These are phyloP conservation scores for Pleomassaria siparia DNA, from an alignment of 2,329 filamentous ascomycete genomes.

Conservation along the genomic window DNA sequence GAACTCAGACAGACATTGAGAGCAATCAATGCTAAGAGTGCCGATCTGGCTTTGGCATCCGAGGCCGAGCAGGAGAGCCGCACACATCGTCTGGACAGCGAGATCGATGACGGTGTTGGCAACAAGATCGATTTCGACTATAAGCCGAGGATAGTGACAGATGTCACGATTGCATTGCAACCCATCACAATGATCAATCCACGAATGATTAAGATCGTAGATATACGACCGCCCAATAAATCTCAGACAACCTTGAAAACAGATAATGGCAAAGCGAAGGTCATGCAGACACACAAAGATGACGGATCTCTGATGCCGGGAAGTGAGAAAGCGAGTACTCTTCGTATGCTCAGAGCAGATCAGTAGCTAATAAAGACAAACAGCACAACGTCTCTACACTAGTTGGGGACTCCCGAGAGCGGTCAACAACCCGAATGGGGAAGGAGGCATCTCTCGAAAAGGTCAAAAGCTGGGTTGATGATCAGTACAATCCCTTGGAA, in stretches of 20 bases:
- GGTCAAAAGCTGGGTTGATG: neutral
- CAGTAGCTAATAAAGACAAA: neutral
- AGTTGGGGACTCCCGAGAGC: neutral
- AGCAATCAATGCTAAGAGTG: neutral
- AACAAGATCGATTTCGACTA: neutral
- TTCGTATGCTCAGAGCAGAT: too few species aligned
- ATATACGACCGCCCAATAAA: constrained; percentile 5
- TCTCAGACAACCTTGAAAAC: neutral
- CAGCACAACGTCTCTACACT: neutral
- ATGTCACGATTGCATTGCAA: neutral
- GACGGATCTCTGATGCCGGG: too few species aligned
- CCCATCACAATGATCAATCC: constrained; percentile 1
- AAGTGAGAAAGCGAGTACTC: too few species aligned
- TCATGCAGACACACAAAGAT: neutral
- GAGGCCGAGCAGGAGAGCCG: neutral
- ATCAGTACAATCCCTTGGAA: neutral
- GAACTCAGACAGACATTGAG: neutral
- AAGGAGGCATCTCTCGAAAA: neutral
- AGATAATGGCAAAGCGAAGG: neutral
- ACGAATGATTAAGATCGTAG: constrained; percentile 8
- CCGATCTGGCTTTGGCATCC: too few species aligned
- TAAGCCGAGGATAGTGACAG: neutral
- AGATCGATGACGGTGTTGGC: neutral
- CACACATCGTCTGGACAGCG: neutral
- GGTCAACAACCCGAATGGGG: neutral